These are phyloP conservation scores for Podaxis carcinomalis DNA, from an alignment of 768 basidiomycete species.

Conservation along the genomic window DNA sequence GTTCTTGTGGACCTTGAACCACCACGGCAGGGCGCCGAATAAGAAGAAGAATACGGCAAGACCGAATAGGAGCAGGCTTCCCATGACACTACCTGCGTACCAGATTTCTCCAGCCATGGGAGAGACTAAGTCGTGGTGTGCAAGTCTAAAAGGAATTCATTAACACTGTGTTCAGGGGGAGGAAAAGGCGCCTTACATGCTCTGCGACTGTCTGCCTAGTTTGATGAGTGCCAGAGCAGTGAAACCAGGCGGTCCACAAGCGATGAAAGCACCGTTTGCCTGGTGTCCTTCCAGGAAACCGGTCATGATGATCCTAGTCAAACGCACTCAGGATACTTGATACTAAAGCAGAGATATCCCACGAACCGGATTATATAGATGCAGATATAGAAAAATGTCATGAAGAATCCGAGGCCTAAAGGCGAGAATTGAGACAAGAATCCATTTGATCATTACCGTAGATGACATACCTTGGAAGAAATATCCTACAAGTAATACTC, in stretches of 20 bases:
- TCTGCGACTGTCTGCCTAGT: constrained; percentile 31
- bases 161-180: not conserved
- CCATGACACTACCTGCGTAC: constrained; percentile 37
- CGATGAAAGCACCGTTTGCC: constrained; percentile 45
- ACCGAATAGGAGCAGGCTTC: constrained; percentile 37
- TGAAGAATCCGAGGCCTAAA: constrained; percentile 40
- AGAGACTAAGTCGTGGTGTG: constrained; percentile 29
- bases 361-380: constrained; percentile 43
- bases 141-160: constrained; percentile 21
- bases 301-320: constrained; percentile 24
- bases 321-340: not conserved
- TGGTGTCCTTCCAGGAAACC: constrained; percentile 44
- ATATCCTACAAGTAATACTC: constrained; percentile 39
- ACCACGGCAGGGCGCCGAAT: constrained; percentile 40
- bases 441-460: no score
- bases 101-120: constrained; percentile 39
- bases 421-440: not conserved
- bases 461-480: constrained; percentile 38
- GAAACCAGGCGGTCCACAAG: constrained; percentile 45
- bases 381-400: constrained; percentile 47
- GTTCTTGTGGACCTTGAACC: constrained; percentile 45
- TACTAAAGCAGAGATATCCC: not conserved
- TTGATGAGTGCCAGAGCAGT: constrained; percentile 44
- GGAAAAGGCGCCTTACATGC: constrained; percentile 27
- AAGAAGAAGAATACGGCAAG: constrained; percentile 44